These are phyloP conservation scores for Lignosus rhinocerotis DNA, from an alignment of 1,284 basidiomycete species.

Conservation along the genomic window DNA sequence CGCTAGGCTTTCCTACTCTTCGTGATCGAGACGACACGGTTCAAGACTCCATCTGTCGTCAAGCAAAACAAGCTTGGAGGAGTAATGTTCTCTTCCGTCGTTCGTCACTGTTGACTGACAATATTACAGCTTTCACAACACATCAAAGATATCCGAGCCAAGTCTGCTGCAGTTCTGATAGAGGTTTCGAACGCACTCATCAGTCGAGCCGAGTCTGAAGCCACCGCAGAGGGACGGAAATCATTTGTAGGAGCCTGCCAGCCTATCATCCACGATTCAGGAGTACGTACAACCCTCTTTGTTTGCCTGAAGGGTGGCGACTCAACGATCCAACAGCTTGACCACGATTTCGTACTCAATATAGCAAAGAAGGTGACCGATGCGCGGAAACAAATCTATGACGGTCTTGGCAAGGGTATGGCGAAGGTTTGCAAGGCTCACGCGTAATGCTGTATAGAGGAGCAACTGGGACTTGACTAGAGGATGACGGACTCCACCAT, in stretches of 20 bases:
- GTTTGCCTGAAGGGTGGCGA: neutral
- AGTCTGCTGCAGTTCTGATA: constrained; percentile 51
- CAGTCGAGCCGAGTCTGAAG: constrained; percentile 51
- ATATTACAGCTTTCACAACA: constrained; percentile 58
- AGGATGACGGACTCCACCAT: constrained; percentile 14
- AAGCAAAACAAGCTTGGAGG: constrained; percentile 72
- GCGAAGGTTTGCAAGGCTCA: constrained; percentile 52
- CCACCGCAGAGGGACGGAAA: constrained; percentile 51
- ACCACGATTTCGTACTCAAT: constrained; percentile 61
- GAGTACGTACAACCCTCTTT: constrained; percentile 38
- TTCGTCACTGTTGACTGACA: constrained; percentile 15
- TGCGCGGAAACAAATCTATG: constrained; percentile 66
- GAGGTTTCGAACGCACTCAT: constrained; percentile 55
- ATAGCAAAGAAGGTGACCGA: constrained; percentile 67
- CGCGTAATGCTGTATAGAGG: constrained; percentile 22
- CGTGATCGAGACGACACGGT: constrained; percentile 62
- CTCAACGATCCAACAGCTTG: constrained; percentile 45
- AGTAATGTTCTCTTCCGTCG: constrained; percentile 38
- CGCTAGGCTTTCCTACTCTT: constrained; percentile 68
- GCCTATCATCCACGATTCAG: constrained; percentile 37
- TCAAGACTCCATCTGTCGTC: constrained; percentile 65
- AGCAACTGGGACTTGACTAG: neutral
- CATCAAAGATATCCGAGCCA: constrained; percentile 61
- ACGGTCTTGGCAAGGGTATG: constrained; percentile 71
- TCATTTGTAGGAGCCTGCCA: constrained; percentile 53